These are phyloP conservation scores for Solanum chiquidenum DNA, from an alignment of 257 asterid species.

Conservation along the genomic window DNA sequence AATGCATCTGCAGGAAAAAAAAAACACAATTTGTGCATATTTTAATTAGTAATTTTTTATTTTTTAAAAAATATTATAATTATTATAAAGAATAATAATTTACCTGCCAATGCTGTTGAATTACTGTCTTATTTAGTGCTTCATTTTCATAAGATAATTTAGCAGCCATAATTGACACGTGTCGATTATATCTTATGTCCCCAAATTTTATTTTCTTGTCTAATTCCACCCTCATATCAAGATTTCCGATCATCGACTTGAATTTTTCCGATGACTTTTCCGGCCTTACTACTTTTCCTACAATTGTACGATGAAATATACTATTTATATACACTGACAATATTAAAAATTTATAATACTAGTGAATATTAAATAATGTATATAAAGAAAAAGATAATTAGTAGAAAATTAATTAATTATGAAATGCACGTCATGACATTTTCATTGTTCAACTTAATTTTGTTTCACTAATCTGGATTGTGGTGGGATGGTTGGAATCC, in stretches of 20 bases:
- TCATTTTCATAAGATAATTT: conserved; percentile 55
- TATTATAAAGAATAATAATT: background rate
- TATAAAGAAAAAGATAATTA: background rate
- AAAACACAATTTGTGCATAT: background rate
- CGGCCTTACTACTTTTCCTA: conserved; percentile 51
- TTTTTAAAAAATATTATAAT: background rate
- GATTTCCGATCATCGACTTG: conserved; percentile 32
- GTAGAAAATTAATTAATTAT: background rate
- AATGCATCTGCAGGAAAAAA: conserved; percentile 41
- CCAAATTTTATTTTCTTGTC: conserved; percentile 3
- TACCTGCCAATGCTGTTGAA: conserved; percentile 47
- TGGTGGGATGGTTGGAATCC: background rate
- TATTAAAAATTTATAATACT: background rate
- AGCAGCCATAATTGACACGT: conserved; percentile 50
- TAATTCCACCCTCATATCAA: conserved; percentile 37
- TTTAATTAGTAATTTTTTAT: background rate
- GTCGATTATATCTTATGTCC: conserved; percentile 14
- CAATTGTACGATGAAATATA: background rate
- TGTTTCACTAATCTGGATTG: background rate
- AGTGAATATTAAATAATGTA: background rate
- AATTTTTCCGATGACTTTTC: conserved; percentile 28
- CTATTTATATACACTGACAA: background rate
- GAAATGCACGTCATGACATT: background rate
- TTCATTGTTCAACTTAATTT: background rate
- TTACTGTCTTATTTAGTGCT: conserved; percentile 18